These are phyloP conservation scores for Alternaria tenuissima DNA, from an alignment of 2,329 filamentous ascomycete genomes.

Conservation along the genomic window DNA sequence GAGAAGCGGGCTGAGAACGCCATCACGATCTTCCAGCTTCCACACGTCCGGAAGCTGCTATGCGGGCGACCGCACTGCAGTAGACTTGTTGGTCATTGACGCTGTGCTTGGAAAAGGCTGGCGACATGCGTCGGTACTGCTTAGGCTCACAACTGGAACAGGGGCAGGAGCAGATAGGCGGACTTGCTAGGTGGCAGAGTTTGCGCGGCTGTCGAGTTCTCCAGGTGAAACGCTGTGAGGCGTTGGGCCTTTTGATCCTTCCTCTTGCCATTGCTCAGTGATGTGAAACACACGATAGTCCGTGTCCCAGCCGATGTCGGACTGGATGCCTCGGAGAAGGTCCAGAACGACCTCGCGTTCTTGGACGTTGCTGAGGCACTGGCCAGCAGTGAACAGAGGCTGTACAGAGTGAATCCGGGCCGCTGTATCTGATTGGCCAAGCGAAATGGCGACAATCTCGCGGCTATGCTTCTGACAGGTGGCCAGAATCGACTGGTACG, in stretches of 20 bases:
- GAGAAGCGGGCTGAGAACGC: too few relatives aligned
- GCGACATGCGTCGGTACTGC: neutral
- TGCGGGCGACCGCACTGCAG: too few relatives aligned
- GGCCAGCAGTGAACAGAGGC: conserved; percentile 68
- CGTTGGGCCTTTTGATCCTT: conserved; percentile 37
- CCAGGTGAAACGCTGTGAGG: conserved; percentile 20
- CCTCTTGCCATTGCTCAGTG: conserved; percentile 56
- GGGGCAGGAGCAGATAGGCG: neutral
- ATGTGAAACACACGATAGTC: conserved; percentile 67
- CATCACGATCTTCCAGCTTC: too few relatives aligned
- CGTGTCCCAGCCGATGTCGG: conserved; percentile 70
- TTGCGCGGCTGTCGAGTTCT: conserved; percentile 1
- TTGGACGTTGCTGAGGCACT: conserved; percentile 63
- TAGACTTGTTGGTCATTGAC: too few relatives aligned
- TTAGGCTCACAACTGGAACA: conserved; percentile 2
- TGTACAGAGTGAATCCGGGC: conserved; percentile 67
- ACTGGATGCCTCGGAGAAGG: conserved; percentile 66
- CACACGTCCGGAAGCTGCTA: too few relatives aligned
- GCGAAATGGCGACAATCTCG: conserved; percentile 68
- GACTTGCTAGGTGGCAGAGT: conserved; percentile 6
- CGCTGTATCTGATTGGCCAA: conserved; percentile 63
- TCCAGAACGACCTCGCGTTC: conserved; percentile 65
- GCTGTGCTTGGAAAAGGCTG: too few relatives aligned
- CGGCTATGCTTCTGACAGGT: conserved; percentile 65
- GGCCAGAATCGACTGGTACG: conserved; percentile 64